Evolutionary conservation across 805 yeast genomes (phyloP).

Genomic region (Barnettozyma sucrosica): DNA sequence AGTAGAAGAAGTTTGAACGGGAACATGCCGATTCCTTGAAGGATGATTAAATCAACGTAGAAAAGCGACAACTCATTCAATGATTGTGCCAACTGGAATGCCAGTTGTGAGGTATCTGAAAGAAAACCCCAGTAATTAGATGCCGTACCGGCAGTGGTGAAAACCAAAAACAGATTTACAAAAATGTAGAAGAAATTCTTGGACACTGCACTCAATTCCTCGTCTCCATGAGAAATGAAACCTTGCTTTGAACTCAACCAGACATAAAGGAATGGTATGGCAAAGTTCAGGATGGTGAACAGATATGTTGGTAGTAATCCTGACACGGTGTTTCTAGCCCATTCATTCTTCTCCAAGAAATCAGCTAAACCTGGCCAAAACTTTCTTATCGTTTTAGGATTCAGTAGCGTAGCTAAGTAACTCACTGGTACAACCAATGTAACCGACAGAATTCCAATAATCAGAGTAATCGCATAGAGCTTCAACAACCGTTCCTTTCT

Average conservation of each 20-base stretch:
- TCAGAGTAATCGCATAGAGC: slow-evolving; percentile 54
- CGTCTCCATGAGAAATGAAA: slow-evolving; percentile 85
- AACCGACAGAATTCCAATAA: slow-evolving; percentile 65
- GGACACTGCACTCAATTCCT: slow-evolving; percentile 81
- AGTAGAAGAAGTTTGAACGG: slow-evolving; percentile 81
- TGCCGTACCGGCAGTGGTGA: slow-evolving; percentile 91
- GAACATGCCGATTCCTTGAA: slow-evolving; percentile 83
- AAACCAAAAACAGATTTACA: slow-evolving; percentile 87
- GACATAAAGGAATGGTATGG: slow-evolving; percentile 81
- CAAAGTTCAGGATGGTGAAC: slow-evolving; percentile 76
- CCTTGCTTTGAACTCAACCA: slow-evolving; percentile 84
- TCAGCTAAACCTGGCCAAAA: slow-evolving; percentile 81
- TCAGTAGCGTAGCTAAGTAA: slow-evolving; percentile 76
- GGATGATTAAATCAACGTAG: slow-evolving; percentile 79
- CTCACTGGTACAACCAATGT: slow-evolving; percentile 79
- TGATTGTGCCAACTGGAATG: slow-evolving; percentile 79
- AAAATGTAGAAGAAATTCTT: slow-evolving; percentile 93
- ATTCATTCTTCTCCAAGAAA: slow-evolving; percentile 52
- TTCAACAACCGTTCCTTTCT: slow-evolving; percentile 65
- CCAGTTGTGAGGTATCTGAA: slow-evolving; percentile 86
- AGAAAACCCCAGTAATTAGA: slow-evolving; percentile 72
- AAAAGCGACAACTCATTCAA: slow-evolving; percentile 74
- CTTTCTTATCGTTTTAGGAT: slow-evolving; percentile 67
- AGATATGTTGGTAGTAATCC: slow-evolving; percentile 88
- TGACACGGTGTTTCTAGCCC: slow-evolving; percentile 77